phyloP scores from a whole-genome alignment of 768 basidiomycete genomes.

The Amanita polypyramis region DNA sequence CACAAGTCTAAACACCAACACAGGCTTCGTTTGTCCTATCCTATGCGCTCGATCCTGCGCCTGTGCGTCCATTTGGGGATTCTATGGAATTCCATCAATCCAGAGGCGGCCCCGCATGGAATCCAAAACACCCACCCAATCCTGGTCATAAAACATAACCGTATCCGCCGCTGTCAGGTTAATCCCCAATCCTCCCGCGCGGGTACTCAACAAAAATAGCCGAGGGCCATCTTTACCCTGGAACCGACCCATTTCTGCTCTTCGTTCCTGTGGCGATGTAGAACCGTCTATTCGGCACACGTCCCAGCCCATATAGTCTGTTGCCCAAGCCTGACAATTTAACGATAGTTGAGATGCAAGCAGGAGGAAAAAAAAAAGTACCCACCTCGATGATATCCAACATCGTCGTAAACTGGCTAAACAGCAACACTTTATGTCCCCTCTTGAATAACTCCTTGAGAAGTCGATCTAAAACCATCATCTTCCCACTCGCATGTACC shows the following conservation, averaged over 20 bases:
- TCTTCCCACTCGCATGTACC: constrained; percentile 86
- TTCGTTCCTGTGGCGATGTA: constrained; percentile 70
- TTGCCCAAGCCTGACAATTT: constrained; percentile 77
- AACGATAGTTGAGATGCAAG: neutral
- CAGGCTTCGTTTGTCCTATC: constrained; percentile 88
- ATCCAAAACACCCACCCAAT: constrained; percentile 53
- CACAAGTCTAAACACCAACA: constrained; percentile 82
- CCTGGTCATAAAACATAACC: constrained; percentile 89
- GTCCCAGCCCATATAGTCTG: constrained; percentile 68
- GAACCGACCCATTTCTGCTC: constrained; percentile 78
- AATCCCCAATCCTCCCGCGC: constrained; percentile 72
- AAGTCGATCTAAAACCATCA: constrained; percentile 89
- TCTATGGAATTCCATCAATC: constrained; percentile 31
- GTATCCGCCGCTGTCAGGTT: constrained; percentile 80
- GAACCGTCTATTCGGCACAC: constrained; percentile 91
- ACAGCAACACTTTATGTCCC: constrained; percentile 77
- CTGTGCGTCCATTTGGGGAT: constrained; percentile 94
- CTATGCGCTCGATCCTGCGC: constrained; percentile 94
- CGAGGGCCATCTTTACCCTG: constrained; percentile 63
- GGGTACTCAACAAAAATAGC: constrained; percentile 73
- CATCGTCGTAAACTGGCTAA: constrained; percentile 95
- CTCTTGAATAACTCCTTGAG: constrained; percentile 71
- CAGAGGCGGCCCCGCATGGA: neutral
- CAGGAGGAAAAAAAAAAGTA: neutral
- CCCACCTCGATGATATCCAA: constrained; percentile 86